Evolutionary conservation across 306 rosid genomes (phyloP).

Genomic region (Lupinus albus): DNA sequence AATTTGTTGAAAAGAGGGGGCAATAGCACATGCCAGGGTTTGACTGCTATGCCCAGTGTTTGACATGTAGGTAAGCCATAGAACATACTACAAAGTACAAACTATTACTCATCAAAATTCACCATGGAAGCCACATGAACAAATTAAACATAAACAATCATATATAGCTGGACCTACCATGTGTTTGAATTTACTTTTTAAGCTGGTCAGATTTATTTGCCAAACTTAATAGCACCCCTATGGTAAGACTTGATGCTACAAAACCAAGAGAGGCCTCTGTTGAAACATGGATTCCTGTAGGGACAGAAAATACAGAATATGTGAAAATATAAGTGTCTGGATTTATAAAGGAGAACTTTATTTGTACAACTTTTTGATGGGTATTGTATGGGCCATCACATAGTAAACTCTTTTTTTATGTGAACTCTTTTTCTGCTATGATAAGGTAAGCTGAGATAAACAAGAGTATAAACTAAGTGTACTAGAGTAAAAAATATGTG

Average conservation of each 20-base stretch:
- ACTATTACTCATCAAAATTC: neutral
- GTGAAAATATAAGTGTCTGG: neutral
- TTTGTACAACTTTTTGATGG: no score
- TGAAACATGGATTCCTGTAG: slow-evolving; percentile 63
- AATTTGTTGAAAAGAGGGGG: no score
- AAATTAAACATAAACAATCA: neutral
- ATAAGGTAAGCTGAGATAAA: no score
- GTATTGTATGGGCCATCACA: no score
- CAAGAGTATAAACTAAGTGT: no score
- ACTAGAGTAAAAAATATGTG: no score
- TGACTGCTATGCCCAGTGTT: neutral
- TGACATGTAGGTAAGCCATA: slow-evolving; percentile 9
- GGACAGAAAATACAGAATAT: slow-evolving; percentile 23
- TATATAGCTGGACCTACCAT: slow-evolving; percentile 28
- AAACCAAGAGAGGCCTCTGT: slow-evolving; percentile 80
- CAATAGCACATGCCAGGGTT: no score
- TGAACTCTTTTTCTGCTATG: no score
- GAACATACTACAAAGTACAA: neutral
- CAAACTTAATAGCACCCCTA: slow-evolving; percentile 62
- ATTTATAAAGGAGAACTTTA: neutral
- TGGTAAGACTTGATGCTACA: slow-evolving; percentile 63
- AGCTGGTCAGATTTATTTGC: slow-evolving; percentile 58
- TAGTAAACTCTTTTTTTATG: no score
- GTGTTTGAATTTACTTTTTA: slow-evolving; percentile 16
- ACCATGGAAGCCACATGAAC: neutral